Percentiles rank a stretch among this genome's conserved stretches.
Conservation (phyloP, 2,329 filamentous ascomycete species). For the Thermoascus crustaceus region DNA sequence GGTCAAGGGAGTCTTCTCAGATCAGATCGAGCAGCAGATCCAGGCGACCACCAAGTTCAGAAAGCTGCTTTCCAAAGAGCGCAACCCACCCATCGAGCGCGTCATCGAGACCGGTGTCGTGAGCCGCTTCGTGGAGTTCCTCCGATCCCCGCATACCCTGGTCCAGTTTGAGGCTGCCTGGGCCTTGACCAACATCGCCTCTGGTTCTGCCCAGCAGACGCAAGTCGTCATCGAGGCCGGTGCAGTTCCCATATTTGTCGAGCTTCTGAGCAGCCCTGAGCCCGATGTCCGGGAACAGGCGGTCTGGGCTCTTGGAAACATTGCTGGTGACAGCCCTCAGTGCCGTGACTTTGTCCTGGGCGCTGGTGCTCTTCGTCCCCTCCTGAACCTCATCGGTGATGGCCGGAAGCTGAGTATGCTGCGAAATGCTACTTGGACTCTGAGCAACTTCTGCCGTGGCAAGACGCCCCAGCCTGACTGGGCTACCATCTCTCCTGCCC, state of each 20-base stretch:
- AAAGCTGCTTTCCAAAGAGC: conserved; percentile 96
- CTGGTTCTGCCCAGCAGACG: conserved; percentile 91
- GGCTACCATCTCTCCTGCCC: conserved; percentile 87
- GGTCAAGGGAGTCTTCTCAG: conserved; percentile 96
- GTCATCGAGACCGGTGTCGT: conserved; percentile 99
- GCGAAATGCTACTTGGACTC: conserved; percentile 94
- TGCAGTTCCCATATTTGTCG: conserved; percentile 96
- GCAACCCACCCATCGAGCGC: conserved; percentile 97
- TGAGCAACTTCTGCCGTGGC: conserved; percentile 99
- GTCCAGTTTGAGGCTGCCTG: conserved; percentile 99
- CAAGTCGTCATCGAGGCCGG: conserved; percentile 98
- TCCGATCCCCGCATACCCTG: conserved; percentile 92
- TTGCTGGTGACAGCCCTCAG: conserved; percentile 93
- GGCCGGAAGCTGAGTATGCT: conserved; percentile 99
- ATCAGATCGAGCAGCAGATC: conserved; percentile 96
- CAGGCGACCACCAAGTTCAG: conserved; percentile 96
- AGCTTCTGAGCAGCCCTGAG: conserved; percentile 89
- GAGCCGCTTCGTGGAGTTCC: conserved; percentile 93
- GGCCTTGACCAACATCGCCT: conserved; percentile 98
- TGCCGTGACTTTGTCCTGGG: conserved; percentile 95
- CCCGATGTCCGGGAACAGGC: conserved; percentile 97
- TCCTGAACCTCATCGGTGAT: conserved; percentile 83
- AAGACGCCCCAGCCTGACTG: conserved; percentile 99
- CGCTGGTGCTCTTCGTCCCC: conserved; percentile 81
- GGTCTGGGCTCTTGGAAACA: conserved; percentile 97